Conservation (phyloP, 768 basidiomycete species). For the Fistulinella prunicolor region DNA sequence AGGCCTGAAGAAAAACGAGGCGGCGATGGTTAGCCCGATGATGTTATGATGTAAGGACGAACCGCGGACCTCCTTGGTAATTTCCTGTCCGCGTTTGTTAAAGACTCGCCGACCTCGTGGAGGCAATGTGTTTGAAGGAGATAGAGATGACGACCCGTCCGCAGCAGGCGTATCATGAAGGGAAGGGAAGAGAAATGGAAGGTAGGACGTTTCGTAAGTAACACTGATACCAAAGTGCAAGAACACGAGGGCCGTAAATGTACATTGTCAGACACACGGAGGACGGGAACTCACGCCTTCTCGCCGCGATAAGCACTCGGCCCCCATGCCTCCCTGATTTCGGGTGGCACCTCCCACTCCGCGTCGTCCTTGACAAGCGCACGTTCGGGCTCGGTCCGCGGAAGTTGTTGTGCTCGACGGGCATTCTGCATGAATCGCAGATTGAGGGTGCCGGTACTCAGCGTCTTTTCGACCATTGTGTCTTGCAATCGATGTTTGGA, state of each 20-base stretch:
- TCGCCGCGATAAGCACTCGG: slow-evolving; percentile 24
- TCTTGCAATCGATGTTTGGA: background rate
- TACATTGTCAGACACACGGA: slow-evolving; percentile 14
- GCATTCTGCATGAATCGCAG: slow-evolving; percentile 76
- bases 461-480: slow-evolving; percentile 40
- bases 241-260: slow-evolving; percentile 15
- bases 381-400: slow-evolving; percentile 48
- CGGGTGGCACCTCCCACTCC: slow-evolving; percentile 59
- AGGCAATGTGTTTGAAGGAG: slow-evolving; percentile 20
- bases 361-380: slow-evolving; percentile 60
- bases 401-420: slow-evolving; percentile 49
- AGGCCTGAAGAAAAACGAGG: slow-evolving; percentile 19
- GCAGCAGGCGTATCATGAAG: slow-evolving; percentile 24
- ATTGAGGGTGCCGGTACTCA: slow-evolving; percentile 63
- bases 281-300: slow-evolving; percentile 25
- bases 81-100: slow-evolving; percentile 47
- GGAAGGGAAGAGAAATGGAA: slow-evolving; percentile 60
- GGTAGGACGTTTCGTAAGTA: slow-evolving; percentile 58
- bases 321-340: slow-evolving; percentile 53
- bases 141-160: slow-evolving; percentile 20
- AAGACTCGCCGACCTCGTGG: slow-evolving; percentile 54
- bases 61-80: slow-evolving; percentile 28
- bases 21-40: slow-evolving; percentile 13
- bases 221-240: slow-evolving; percentile 26
- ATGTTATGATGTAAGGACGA: slow-evolving; percentile 18